These are phyloP conservation scores for Zygnema circumcarinatum DNA, from an alignment of 139 green algal genomes.

Conservation along the genomic window DNA sequence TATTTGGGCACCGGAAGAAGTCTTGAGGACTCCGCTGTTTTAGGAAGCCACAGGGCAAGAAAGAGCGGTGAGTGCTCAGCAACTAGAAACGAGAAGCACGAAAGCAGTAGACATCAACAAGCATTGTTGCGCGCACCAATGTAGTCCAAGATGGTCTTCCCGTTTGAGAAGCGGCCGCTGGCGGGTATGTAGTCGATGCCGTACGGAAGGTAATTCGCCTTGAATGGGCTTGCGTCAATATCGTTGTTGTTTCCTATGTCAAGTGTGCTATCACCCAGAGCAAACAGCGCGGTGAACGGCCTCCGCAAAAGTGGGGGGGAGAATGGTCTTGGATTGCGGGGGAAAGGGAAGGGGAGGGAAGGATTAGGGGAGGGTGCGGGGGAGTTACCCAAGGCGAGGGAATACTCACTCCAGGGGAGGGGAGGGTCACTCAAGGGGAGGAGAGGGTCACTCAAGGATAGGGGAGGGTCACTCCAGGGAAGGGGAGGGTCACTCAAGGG, in stretches of 20 bases:
- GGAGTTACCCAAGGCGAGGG: too few relatives aligned
- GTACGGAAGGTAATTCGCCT: constrained; percentile 24
- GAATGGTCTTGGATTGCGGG: too few relatives aligned
- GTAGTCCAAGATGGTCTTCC: constrained; percentile 19
- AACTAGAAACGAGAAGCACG: too few relatives aligned
- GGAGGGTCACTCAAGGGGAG: too few relatives aligned
- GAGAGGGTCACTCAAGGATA: too few relatives aligned
- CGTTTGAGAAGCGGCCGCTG: constrained; percentile 10
- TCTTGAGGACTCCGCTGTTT: background rate
- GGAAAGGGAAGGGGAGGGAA: background rate
- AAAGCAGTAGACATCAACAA: too few relatives aligned
- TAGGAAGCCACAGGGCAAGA: too few relatives aligned
- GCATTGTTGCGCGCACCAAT: background rate
- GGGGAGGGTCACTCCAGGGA: too few relatives aligned
- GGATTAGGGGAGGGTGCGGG: background rate
- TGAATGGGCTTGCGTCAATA: too few relatives aligned
- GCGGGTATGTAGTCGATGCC: constrained; percentile 22
- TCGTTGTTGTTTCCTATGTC: constrained; percentile 21
- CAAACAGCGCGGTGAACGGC: constrained; percentile 2
- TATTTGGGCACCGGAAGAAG: background rate
- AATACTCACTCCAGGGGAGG: too few relatives aligned
- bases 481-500: too few relatives aligned
- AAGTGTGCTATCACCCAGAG: background rate
- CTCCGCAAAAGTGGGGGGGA: background rate
- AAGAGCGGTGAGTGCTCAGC: too few relatives aligned